These are phyloP conservation scores for Delitschia confertaspora DNA, from an alignment of 495 filamentous ascomycete species.

Conservation along the genomic window DNA sequence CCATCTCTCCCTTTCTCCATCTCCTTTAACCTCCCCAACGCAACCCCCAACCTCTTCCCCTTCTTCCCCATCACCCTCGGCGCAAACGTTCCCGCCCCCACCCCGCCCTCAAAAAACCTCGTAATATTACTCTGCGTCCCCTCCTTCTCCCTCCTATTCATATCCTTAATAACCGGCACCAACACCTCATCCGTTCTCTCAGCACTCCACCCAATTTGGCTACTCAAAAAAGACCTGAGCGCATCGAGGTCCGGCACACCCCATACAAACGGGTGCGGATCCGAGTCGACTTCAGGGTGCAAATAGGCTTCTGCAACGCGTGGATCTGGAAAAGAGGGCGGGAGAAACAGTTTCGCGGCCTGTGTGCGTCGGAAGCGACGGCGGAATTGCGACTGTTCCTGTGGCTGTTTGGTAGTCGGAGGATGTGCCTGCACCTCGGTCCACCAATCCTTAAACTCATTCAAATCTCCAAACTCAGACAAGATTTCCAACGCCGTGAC, in stretches of 20 bases:
- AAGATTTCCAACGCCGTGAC: conserved; percentile 89
- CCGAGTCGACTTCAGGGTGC: conserved; percentile 71
- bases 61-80: conserved; percentile 54
- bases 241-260: conserved; percentile 88
- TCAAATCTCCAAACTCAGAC: conserved; percentile 67
- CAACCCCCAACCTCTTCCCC: conserved; percentile 30
- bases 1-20: conserved; percentile 9
- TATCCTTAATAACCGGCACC: conserved; percentile 86
- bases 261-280: conserved; percentile 79
- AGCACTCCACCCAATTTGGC: conserved; percentile 84
- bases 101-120: conserved; percentile 62
- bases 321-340: conserved; percentile 63
- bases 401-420: conserved; percentile 42
- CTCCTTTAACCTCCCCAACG: conserved; percentile 22
- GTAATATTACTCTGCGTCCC: conserved; percentile 96
- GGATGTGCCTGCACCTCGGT: conserved; percentile 59
- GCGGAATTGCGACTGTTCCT: conserved; percentile 53
- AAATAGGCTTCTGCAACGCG: conserved; percentile 76
- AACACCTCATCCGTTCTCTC: conserved; percentile 91
- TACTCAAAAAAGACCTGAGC: conserved; percentile 76
- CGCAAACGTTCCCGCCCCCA: conserved; percentile 61
- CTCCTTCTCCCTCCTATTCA: conserved; percentile 77
- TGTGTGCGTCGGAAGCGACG: conserved; percentile 63
- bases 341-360: conserved; percentile 74
- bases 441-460: conserved; percentile 83